A percentile compares a stretch with the other conserved stretches of the same genome.
Conservation (phyloP, 2,329 filamentous ascomycete genomes). For the Colletotrichum graminicola region DNA sequence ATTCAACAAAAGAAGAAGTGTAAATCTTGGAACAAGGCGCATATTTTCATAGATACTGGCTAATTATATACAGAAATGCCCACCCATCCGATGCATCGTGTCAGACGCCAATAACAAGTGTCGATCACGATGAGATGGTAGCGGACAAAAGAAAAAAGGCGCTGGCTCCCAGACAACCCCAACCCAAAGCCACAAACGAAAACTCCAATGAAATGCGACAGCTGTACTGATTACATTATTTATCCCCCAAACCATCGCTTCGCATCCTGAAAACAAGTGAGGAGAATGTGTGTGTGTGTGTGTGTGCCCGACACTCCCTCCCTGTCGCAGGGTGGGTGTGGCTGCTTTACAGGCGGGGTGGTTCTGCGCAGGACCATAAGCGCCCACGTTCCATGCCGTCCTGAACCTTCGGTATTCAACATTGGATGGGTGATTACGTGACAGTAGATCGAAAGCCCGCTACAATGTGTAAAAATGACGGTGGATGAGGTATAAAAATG, state of each 20-base stretch:
- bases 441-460: background rate
- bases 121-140: background rate
- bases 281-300: background rate
- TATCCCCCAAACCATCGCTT: background rate
- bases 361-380: background rate
- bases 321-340: background rate
- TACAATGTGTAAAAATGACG: background rate
- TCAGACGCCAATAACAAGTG: background rate
- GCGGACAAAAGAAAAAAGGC: conserved; percentile 1
- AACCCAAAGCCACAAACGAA: background rate
- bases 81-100: background rate
- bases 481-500: too few species aligned
- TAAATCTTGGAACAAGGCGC: background rate
- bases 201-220: conserved; percentile 15
- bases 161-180: conserved; percentile 3
- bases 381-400: background rate
- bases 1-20: background rate
- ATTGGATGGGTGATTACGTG: background rate
- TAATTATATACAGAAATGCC: background rate
- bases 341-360: background rate
- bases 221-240: background rate
- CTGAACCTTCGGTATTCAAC: background rate
- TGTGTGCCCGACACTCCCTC: conserved; percentile 5
- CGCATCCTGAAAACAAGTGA: background rate
- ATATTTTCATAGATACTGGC: background rate